Evolutionary conservation across 192 early-diverging fungal genomes (phyloP).

Genomic region (Phycomyces nitens): DNA sequence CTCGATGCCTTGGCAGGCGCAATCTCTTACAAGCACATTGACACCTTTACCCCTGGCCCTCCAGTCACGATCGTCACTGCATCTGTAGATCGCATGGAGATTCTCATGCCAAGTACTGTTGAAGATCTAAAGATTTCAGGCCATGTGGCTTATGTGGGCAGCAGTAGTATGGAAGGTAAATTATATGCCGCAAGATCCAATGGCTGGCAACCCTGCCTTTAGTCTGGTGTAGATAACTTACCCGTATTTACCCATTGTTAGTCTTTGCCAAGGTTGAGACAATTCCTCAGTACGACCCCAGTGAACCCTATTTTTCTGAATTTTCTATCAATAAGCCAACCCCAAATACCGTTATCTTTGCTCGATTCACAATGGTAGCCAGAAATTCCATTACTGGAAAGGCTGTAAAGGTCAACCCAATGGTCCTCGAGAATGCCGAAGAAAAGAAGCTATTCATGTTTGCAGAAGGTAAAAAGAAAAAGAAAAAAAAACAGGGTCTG

Average conservation of each 20-base stretch:
- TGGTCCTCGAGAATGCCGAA: constrained; percentile 67
- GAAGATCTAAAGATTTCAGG: constrained; percentile 79
- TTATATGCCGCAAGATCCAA: not conserved
- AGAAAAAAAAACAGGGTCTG: not conserved
- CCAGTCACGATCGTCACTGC: constrained; percentile 84
- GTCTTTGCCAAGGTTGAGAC: constrained; percentile 67
- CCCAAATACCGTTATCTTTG: constrained; percentile 60
- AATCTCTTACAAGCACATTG: constrained; percentile 72
- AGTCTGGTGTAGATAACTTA: not conserved
- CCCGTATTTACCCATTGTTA: constrained; percentile 11
- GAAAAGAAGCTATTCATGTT: constrained; percentile 67
- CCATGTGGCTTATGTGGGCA: constrained; percentile 80
- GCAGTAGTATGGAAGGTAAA: constrained; percentile 81
- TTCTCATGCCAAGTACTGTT: constrained; percentile 58
- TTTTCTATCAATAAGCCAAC: constrained; percentile 19
- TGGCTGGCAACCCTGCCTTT: not conserved
- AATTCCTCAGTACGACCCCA: constrained; percentile 29
- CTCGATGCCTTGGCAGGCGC: constrained; percentile 82
- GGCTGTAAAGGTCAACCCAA: constrained; percentile 67
- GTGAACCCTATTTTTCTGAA: not conserved
- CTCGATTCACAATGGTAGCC: constrained; percentile 89
- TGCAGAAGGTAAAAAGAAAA: constrained; percentile 44
- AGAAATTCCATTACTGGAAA: constrained; percentile 67
- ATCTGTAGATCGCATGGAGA: constrained; percentile 81
- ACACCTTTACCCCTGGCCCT: constrained; percentile 33